Base-by-base conservation (phyloP, 805 yeast species). In the Zygotorulaspora danielsina region DNA sequence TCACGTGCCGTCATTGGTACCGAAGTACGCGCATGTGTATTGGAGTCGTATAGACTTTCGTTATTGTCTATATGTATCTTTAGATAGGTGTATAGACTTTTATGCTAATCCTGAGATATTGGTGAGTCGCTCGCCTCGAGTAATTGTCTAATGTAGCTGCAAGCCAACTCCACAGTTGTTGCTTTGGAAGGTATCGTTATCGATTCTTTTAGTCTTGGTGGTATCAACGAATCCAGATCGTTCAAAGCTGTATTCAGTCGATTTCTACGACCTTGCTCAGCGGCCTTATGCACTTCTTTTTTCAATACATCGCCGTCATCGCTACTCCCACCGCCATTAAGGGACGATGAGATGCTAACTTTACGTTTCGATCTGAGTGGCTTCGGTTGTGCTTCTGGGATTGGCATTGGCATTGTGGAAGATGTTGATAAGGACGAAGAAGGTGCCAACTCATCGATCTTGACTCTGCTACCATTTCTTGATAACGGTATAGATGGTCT, bases 251-350 rank as follows among this genome's bases (percentile, higher is more conserved):
- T 66, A 60, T 93, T 93, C 81, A 90, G 83, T 46, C 98, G 71
- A 60, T 90, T 89, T 51, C 98, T 75, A 38, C 98, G 73, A 11
- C 96, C 97, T 63, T 93, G 97, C 64, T 90, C 98, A 0, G 98
- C 97, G 11, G 86, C 72, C 59, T 90, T 89, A 63, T 90, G 98
- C 1, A 67, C 61, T 19, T 65, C 62, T 40, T 57, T 52, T 30
- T 52, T 50, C 22, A 34, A 32, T 13, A 43, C 46, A 26, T 50
- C 53, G 12, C 39, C 52, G 16, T 44, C 51, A 17, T 36, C 43
- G 30, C 50, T 49, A 33, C 45, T 30, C 16, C 36, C 46, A 25
- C 41, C 16, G 19, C 37, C 37, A 11, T 39, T 28, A n/a, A 39
- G 32, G 12, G 43, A 39, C 10, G 43, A 31, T 6, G 41, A 39